These are phyloP conservation scores for Centaurea solstitialis DNA, from an alignment of 129 eudicot species.

Conservation along the genomic window DNA sequence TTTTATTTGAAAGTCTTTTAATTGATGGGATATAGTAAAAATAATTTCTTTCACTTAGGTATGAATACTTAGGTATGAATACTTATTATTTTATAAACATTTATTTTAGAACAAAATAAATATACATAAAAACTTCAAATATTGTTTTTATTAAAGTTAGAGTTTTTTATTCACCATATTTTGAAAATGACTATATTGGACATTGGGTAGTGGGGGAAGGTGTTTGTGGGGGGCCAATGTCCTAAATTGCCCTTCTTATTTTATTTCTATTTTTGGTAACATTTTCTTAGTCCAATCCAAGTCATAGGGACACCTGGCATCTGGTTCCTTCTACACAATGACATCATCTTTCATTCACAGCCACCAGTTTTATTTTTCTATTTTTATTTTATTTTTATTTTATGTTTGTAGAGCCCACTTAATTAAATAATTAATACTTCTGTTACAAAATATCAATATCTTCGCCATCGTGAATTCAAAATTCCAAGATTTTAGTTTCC, in stretches of 20 bases:
- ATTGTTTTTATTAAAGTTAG: too few relatives aligned
- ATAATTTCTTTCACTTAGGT: too few relatives aligned
- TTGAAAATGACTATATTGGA: too few relatives aligned
- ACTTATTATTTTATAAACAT: too few relatives aligned
- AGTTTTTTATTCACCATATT: too few relatives aligned
- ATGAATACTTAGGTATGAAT: too few relatives aligned
- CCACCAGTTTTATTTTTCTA: slow-evolving; percentile 15
- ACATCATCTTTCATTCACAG: slow-evolving; percentile 2
- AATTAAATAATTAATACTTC: not conserved
- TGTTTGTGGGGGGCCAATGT: slow-evolving; percentile 10
- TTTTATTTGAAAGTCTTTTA: too few relatives aligned
- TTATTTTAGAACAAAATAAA: too few relatives aligned
- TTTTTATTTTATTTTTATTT: not conserved
- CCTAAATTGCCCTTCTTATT: not conserved
- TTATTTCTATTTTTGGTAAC: slow-evolving; percentile 15
- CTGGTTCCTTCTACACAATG: slow-evolving; percentile 27
- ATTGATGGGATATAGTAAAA: too few relatives aligned
- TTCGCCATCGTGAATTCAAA: not conserved
- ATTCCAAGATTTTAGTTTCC: not conserved
- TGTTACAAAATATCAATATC: not conserved
- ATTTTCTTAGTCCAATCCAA: slow-evolving; percentile 3
- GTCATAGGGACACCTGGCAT: slow-evolving; percentile 6
- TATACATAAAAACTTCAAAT: too few relatives aligned
- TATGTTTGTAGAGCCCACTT: not conserved
- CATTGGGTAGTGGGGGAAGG: not conserved